Evolutionary conservation across 2,329 filamentous ascomycete genomes (phyloP), one percentile per base, ranked within the genome.

Genomic region (Phialophora tarda): DNA sequence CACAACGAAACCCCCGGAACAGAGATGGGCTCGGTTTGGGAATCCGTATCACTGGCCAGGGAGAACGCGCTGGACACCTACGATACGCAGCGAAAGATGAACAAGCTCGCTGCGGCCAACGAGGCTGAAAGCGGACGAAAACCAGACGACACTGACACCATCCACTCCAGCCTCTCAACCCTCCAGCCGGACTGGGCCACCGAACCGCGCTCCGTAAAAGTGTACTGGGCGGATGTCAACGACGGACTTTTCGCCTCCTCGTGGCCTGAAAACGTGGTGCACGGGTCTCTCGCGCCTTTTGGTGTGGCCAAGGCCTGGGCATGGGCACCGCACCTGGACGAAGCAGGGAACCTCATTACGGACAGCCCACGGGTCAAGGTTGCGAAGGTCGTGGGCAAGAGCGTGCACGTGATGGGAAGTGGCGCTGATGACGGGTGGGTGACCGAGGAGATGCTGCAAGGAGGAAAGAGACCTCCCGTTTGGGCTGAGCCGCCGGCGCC

Each of bases 241-340:
- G 79, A 82, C 72, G 79, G 80, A 30, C 75, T 73, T 66, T 88
- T 90, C 76, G 81, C 81, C 7, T 71, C 76, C 63, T 63, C 71
- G 4, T 83, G 81, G 81, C 79, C 80, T 11, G 72, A 74, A n/a
- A 75, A 71, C 30, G 80, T 82, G 54, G 71, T 75, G 6, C 81
- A 83, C 66, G 80, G 78, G 62, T 75, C 77, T 62, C 69, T 83
- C 68, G 75, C 78, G 44, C 74, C 74, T 30, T 75, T 67, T 41
- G 65, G 65, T 14, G 60, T 72, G 1, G 59, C 59, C 4, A 70
- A 66, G 61, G 56, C 54, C 38, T 48, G 55, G 57, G 32, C 24
- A n/a, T 53, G 26, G 69, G 51, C 51, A 26, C 53, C 41, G 21
- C 34, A 54, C 28, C 41, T 57, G n/a, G 30, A 48, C 34, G 63